These are phyloP conservation scores for Oemleria cerasiformis DNA, from an alignment of 306 rosid species.

Conservation along the genomic window DNA sequence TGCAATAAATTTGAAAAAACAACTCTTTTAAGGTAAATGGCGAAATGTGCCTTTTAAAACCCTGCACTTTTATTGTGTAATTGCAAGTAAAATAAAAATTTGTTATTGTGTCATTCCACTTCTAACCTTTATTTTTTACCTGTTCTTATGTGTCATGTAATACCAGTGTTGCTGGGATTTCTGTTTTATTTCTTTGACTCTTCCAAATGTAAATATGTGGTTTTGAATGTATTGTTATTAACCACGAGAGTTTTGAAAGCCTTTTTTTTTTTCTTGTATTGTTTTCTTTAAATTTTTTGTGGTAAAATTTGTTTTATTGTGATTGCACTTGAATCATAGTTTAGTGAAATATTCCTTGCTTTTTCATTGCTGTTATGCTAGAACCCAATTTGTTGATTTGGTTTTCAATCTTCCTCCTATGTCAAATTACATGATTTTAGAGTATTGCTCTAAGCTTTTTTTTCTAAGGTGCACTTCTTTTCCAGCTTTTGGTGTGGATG, in stretches of 20 bases:
- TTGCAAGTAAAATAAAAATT: too few relatives aligned
- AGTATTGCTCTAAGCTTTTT: neutral
- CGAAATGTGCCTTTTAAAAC: neutral
- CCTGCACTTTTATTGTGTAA: neutral
- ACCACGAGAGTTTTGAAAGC: neutral
- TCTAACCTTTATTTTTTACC: neutral
- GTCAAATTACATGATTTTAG: neutral
- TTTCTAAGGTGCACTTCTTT: neutral
- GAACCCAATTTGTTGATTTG: neutral
- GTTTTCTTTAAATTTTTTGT: neutral
- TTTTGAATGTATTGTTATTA: too few relatives aligned
- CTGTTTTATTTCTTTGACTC: neutral
- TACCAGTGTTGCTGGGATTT: neutral
- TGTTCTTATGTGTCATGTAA: neutral
- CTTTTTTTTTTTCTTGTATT: neutral
- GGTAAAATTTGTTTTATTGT: neutral
- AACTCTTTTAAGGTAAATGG: neutral
- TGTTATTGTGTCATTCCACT: neutral
- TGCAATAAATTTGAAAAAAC: neutral
- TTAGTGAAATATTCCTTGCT: neutral
- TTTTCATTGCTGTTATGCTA: neutral
- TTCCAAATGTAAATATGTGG: too few relatives aligned
- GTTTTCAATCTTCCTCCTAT: neutral
- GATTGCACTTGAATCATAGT: neutral
- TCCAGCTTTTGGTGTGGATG: neutral